Base-by-base conservation (phyloP, 1,284 basidiomycete species). In the Schizopora paradoxa region DNA sequence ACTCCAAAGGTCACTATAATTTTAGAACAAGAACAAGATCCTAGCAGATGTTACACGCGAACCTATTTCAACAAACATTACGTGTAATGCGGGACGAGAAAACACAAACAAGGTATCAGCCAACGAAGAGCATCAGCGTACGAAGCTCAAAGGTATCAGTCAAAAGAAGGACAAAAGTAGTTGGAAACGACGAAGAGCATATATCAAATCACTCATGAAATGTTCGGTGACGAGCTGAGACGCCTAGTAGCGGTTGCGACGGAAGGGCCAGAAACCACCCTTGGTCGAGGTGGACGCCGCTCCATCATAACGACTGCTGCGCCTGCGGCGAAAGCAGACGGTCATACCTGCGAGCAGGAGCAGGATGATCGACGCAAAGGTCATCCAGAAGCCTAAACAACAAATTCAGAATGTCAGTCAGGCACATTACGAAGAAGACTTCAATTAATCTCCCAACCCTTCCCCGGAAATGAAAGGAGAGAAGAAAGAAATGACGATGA, bases 301-400 rank as follows among this genome's bases (percentile, higher is more conserved):
- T 14, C 61, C 61, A 0, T 68, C 52, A 65, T 72, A 67, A 47
- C 76, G 67, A n/a, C n/a, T n/a, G 43, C 70, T 64, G 47, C 65
- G 69, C 45, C 81, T 71, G 27, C 82, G 76, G 7, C 82, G 81
- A 56, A 85, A 74, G 67, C 77, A 84, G 23, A 85, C 78, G 1
- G 79, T 80, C 68, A 74, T 76, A 33, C 79, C 80, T 8, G 75
- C 79, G 46, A 86, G 57, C 36, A 77, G 63, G 16, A 82, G 73
- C 2, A 86, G 70, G 50, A 86, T 63, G 59, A 87, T 65, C 11
- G 77, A 63, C n/a, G 71, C 76, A 54, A 87, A 76, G 2, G 82
- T 86, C 60, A 87, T 62, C 85, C 85, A 88, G 62, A 87, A 83
- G 6, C 74, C 84, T 82, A 33, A 21, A 14, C 19, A 32, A 23